phyloP scores from a whole-genome alignment of 2,329 filamentous ascomycete species.

The Coleophoma eucalyptorum region DNA sequence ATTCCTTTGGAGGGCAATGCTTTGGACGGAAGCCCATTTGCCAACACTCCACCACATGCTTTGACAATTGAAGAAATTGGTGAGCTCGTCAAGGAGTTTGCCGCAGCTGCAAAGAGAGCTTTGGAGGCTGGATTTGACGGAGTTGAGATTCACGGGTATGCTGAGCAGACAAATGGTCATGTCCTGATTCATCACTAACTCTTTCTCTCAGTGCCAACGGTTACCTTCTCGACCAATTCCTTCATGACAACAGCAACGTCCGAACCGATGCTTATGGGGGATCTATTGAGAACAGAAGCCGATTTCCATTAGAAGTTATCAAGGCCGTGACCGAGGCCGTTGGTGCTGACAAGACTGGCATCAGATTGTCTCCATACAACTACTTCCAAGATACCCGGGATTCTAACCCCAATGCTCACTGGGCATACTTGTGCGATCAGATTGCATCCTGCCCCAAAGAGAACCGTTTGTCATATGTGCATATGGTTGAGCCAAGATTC shows the following conservation, averaged over 20 bases:
- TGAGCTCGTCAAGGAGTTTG: slow-evolving; percentile 32
- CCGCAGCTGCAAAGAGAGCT: slow-evolving; percentile 37
- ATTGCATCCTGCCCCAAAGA: slow-evolving; percentile 29
- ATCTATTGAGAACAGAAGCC: slow-evolving; percentile 41
- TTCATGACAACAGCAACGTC: slow-evolving; percentile 48
- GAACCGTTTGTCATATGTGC: slow-evolving; percentile 43
- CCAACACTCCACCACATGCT: slow-evolving; percentile 28
- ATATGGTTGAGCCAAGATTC: slow-evolving; percentile 49
- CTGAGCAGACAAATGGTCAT: slow-evolving; percentile 23
- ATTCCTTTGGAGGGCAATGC: slow-evolving; percentile 32
- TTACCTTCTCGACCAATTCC: slow-evolving; percentile 54
- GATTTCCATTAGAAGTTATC: slow-evolving; percentile 50
- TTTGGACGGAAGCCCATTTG: slow-evolving; percentile 29
- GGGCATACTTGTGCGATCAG: slow-evolving; percentile 38
- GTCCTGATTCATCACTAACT: slow-evolving; percentile 37
- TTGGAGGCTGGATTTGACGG: slow-evolving; percentile 49
- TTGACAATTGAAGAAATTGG: slow-evolving; percentile 29
- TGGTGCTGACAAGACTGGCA: slow-evolving; percentile 47
- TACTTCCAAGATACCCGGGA: slow-evolving; percentile 56
- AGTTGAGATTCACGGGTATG: slow-evolving; percentile 29
- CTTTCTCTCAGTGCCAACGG: slow-evolving; percentile 38
- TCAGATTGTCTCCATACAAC: slow-evolving; percentile 57
- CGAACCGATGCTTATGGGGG: slow-evolving; percentile 49
- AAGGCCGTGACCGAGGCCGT: slow-evolving; percentile 43
- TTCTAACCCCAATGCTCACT: slow-evolving; percentile 38